Conservation (phyloP, 176 grass and related monocot species). For the Carex scoparia region DNA sequence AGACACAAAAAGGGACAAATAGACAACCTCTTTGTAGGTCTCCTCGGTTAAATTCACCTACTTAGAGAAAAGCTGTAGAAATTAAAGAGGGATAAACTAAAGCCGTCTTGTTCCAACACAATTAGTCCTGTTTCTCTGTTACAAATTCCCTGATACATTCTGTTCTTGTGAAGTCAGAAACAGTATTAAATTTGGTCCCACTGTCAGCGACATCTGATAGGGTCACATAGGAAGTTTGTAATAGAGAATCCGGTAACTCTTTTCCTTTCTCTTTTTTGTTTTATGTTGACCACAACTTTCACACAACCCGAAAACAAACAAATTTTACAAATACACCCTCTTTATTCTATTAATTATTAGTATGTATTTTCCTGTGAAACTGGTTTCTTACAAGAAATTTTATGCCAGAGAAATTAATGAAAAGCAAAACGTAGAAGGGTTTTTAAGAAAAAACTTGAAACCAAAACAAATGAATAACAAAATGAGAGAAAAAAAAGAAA, state of each 20-base stretch:
- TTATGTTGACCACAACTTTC: slow-evolving; percentile 22
- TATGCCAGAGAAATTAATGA: neutral
- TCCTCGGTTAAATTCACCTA: slow-evolving; percentile 14
- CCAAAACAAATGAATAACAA: slow-evolving; percentile 25
- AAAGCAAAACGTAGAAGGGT: neutral
- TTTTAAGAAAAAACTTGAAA: neutral
- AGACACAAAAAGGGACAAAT: slow-evolving; percentile 20
- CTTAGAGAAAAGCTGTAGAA: slow-evolving; percentile 4
- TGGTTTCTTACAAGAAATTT: too few relatives aligned
- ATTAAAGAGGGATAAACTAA: neutral
- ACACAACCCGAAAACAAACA: slow-evolving; percentile 2
- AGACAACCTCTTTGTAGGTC: neutral
- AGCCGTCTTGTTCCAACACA: neutral
- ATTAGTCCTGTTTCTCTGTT: neutral
- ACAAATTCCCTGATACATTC: neutral
- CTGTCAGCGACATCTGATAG: neutral
- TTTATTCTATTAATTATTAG: neutral
- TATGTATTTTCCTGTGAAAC: neutral
- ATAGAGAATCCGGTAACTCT: neutral
- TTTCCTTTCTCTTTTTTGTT: slow-evolving; percentile 16
- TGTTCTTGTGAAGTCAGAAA: neutral
- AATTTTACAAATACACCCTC: neutral
- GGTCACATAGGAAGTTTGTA: neutral
- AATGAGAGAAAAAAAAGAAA: slow-evolving; percentile 10
- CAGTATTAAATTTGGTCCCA: neutral